A percentile compares a stretch with the other conserved stretches of the same genome.
Evolutionary conservation across 2,329 filamentous ascomycete genomes (phyloP).

Genomic region (Stagonosporopsis vannaccii): DNA sequence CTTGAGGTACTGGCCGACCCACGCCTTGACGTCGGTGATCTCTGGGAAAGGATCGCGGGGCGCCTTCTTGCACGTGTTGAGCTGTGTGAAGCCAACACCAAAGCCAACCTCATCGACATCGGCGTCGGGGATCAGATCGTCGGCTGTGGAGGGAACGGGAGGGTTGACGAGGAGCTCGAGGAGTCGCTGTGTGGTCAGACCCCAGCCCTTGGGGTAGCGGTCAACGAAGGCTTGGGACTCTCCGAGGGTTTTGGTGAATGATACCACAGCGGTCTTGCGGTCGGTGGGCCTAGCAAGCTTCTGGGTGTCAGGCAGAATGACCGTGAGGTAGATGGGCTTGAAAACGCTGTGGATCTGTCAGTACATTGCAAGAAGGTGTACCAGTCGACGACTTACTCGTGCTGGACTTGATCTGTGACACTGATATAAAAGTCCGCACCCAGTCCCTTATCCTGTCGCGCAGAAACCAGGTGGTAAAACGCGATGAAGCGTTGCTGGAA

Average conservation of each 20-base stretch:
- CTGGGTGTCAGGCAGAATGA: conserved; percentile 88
- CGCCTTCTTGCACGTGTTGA: conserved; percentile 85
- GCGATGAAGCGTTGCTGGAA: conserved; percentile 88
- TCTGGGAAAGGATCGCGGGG: conserved; percentile 85
- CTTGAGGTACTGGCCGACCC: conserved; percentile 83
- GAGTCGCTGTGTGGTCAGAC: conserved; percentile 85
- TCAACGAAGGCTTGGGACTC: conserved; percentile 84
- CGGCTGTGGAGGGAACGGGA: conserved; percentile 71
- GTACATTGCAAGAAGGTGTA: background rate
- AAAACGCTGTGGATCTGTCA: conserved; percentile 67
- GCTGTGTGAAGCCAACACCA: conserved; percentile 89
- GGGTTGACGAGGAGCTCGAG: conserved; percentile 90
- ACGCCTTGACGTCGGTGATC: conserved; percentile 76
- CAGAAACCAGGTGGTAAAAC: conserved; percentile 92
- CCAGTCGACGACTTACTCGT: conserved; percentile 55
- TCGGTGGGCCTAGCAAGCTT: conserved; percentile 87
- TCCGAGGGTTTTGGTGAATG: conserved; percentile 88
- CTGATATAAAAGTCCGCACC: conserved; percentile 92
- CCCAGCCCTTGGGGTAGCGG: conserved; percentile 78
- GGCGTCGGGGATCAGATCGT: conserved; percentile 81
- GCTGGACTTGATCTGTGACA: conserved; percentile 82
- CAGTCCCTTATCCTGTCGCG: conserved; percentile 78
- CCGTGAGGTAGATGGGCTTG: conserved; percentile 80
- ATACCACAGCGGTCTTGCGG: conserved; percentile 91
- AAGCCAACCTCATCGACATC: conserved; percentile 96